phyloP scores from a whole-genome alignment of 441 rosid species.

The Mallotus repandus region DNA sequence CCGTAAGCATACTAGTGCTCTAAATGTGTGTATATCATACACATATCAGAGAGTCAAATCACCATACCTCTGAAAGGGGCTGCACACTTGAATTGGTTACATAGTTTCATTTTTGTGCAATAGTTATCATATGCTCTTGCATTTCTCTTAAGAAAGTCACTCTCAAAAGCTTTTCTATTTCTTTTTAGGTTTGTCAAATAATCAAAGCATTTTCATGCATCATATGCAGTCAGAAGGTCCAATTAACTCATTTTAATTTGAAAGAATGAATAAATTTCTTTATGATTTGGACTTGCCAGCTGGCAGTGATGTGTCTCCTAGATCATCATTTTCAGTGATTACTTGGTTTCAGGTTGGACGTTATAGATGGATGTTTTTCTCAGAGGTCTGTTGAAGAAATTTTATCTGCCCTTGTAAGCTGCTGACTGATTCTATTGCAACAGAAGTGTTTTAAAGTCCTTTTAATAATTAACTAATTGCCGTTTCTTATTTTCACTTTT shows the following conservation, averaged over 20 bases:
- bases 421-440: background rate
- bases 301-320: constrained; percentile 7
- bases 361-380: constrained; percentile 77
- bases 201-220: background rate
- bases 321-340: constrained; percentile 18
- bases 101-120: background rate
- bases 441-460: background rate
- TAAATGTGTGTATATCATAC: too few species aligned
- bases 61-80: too few species aligned
- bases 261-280: background rate
- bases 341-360: constrained; percentile 57
- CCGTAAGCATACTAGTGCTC: too few species aligned
- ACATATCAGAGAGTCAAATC: too few species aligned
- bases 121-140: background rate
- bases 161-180: background rate
- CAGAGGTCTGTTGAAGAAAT: constrained; percentile 77
- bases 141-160: constrained; percentile 7
- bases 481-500: constrained; percentile 4
- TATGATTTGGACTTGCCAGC: background rate
- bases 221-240: background rate
- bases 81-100: too few species aligned
- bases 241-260: background rate
- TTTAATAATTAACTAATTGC: background rate
- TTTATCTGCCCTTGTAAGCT: constrained; percentile 75
- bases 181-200: background rate